Base-by-base conservation (phyloP, 345 rosid species). In the Eucalyptus leucophloia region DNA sequence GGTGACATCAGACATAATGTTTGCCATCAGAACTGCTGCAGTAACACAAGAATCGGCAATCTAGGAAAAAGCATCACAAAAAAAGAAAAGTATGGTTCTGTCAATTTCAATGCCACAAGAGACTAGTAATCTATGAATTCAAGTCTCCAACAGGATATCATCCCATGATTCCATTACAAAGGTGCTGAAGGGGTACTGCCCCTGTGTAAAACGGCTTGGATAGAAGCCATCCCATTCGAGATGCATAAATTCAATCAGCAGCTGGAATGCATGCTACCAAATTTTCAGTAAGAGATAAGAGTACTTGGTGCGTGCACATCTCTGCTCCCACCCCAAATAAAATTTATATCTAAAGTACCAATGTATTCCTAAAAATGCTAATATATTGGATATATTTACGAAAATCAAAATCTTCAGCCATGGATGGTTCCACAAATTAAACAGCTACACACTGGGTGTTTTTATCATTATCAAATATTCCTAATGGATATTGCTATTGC, bases 21-120 rank as follows among this genome's bases (percentile, higher is more conserved):
- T 98, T 87, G 99, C 98, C 87, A 94, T 88, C 86, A 98, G 87
- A 91, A 97, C 96, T 88, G 94, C 96, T 85, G 97, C 97, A 86
- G 97, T 95, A 87, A 95, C 96, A 93, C 98, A 96, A 80, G 96
- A 92, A 89, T 91, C 91, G 86, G 96, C 94, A 86, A 97, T 94
- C 99, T 97, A 93, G 91, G 94, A 49, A 85, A 80, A 21, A 49
- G 19, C 47, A 18, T 21, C 34, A 72, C 50, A 40, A 77, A 15
- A n/a, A 30, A 81, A 12, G 42, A 89, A 47, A 88, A 50, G 58
- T 87, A 86, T n/a, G 87, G 87, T 51, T 88, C 21, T 72, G 72
- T 87, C 86, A 85, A 18, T 58, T 54, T 58, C 49, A 26, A 81
- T 26, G 87, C 87, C 86, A 56, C 40, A 80, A 77, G 47, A 28